Evolutionary conservation across 441 rosid genomes (phyloP), one percentile per base, ranked within the genome.

Genomic region (Populus hybrid): DNA sequence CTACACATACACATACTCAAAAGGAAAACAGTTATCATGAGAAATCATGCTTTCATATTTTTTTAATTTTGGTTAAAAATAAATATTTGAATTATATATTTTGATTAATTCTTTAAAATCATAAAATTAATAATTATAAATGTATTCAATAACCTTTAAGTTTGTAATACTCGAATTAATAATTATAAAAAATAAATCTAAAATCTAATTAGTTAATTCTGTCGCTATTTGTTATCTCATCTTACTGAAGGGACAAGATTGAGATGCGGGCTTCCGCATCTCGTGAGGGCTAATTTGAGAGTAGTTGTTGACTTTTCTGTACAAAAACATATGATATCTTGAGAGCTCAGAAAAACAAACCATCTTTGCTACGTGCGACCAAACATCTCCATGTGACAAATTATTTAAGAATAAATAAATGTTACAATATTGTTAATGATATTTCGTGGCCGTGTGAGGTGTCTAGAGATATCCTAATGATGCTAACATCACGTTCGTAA

Each of bases 1-100:
- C 63, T 57, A 57, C 63, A 40, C 4, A 10, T 8, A 8, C 8
- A 36, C 20, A 57, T 3, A 57, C 1, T 20, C 21, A 57, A 20
- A 6, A 20, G 23, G 2, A 0, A 57, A 57, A 6, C 10, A 57
- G 6, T 4, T 46, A 0, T 12, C 20, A 46, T 46, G 1, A 46
- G 57, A 14, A 46, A 46, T 14, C 20, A 14, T 14, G 57, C 57
- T 1, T 7, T 46, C 2, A 34, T 34, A 34, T 6, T 0, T 6
- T 0, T 34, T 6, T 6, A 0, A 4, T 30, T 30, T 30, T 32
- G 1, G 34, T 32, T 28, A 28, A 32, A 32, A 32, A 32, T 34
- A 1, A 6, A 0, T 34, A 0, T 6, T 6, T 8, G 2, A 5
- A 1, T 34, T 0, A 6, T 0, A 0, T 0, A 34, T 0, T 0